Base-by-base conservation (phyloP, 208 protist species). In the Jaenimonas drosophilae region DNA sequence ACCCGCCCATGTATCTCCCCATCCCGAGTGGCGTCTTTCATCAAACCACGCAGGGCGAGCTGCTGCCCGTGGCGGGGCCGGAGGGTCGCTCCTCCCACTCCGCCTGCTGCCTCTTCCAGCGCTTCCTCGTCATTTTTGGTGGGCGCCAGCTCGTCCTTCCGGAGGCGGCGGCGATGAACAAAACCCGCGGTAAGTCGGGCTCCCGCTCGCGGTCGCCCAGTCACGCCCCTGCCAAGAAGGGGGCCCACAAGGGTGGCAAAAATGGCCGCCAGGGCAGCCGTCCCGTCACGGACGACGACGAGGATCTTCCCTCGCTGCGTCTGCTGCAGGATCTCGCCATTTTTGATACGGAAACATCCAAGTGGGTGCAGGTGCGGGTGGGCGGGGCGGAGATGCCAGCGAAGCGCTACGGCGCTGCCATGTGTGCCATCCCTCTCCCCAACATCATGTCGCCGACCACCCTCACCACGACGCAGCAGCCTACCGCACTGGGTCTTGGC, bases 41-140 rank as follows among this genome's bases (percentile, higher is more conserved):
- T n/a, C n/a, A n/a, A n/a, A n/a, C n/a, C n/a, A n/a, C n/a, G n/a
- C n/a, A n/a, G n/a, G n/a, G n/a, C n/a, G n/a, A 34, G 14, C 31
- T 9, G 31, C 12, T 17, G 32, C 26, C 34, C 32, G 34, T 51
- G 21, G 40, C 64, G 12, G 31, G 54, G 9, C 75, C 79, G n/a
- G 37, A 55, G 2, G 55, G 75, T 2, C 75, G 78, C 19, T 70
- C 77, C 5, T 71, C 70, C 1, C 76, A 86, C 60, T 61, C 66
- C 14, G 69, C 75, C n/a, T 69, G 63, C 41, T 48, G 54, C 31
- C 61, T 91, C 21, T 43, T 51, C 21, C 50, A 76, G n/a, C 75
- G 78, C 2, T 86, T 75, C 54, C 54, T 91, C 24, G 34, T 88
- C 33, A 33, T 88, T 24, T 60, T 76, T 28, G 75, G 83, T 31